Conservation (phyloP, 306 rosid species). For the Rubus parviflorus region DNA sequence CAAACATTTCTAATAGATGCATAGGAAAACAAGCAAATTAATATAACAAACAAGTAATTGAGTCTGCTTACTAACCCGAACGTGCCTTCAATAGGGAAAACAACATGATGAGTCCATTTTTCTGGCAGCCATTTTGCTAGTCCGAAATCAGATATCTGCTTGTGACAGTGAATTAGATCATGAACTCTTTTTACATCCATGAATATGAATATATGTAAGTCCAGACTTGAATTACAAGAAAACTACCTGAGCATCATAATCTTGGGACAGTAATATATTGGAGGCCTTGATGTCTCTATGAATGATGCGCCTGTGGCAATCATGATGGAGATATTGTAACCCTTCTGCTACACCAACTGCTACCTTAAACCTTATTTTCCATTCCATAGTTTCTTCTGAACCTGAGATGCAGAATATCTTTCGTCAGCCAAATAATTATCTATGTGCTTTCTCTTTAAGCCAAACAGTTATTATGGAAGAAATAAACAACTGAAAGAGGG, state of each 20-base stretch:
- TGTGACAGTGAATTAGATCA: background rate
- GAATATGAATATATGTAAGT: background rate
- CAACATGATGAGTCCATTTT: conserved; percentile 91
- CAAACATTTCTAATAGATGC: background rate
- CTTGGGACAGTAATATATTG: conserved; percentile 62
- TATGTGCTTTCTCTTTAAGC: background rate
- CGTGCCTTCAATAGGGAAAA: conserved; percentile 96
- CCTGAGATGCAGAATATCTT: conserved; percentile 48
- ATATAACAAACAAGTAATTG: background rate
- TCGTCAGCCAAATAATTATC: conserved; percentile 18
- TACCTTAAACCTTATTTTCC: conserved; percentile 77
- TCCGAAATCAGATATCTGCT: conserved; percentile 95
- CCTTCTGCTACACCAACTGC: conserved; percentile 89
- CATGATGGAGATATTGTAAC: conserved; percentile 72
- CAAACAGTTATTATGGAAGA: conserved; percentile 11
- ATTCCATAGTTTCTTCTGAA: conserved; percentile 52
- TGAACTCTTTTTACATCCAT: no score
- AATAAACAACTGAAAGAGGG: background rate
- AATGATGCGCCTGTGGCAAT: conserved; percentile 84
- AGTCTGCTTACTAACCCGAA: conserved; percentile 67
- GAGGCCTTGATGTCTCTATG: conserved; percentile 98
- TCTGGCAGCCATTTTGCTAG: conserved; percentile 96
- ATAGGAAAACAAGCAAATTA: background rate
- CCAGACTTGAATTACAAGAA: background rate
- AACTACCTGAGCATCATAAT: conserved; percentile 76